Evolutionary conservation across 352 stramenopile species (phyloP).

Genomic region (Phytophthora pinifolia): DNA sequence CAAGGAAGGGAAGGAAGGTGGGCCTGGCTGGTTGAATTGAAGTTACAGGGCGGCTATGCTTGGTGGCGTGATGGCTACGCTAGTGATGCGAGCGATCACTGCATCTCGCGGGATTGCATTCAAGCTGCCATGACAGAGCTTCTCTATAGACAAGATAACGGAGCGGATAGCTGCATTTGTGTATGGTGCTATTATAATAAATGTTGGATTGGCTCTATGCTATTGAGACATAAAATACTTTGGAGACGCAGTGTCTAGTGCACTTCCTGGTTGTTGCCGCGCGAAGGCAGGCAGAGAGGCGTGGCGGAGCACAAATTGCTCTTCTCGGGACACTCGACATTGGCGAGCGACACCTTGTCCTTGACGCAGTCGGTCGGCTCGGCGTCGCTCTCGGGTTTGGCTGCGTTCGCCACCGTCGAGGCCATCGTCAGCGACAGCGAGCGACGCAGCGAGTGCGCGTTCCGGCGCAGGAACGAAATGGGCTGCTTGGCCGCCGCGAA

Average conservation of each 20-base stretch:
- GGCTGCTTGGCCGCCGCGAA: conserved; percentile 72
- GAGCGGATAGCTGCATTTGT: no score
- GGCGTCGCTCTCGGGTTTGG: conserved; percentile 38
- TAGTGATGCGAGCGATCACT: background rate
- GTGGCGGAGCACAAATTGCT: conserved; percentile 24
- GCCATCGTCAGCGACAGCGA: conserved; percentile 65
- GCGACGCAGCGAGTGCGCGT: conserved; percentile 61
- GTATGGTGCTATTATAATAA: no score
- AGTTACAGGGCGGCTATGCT: background rate
- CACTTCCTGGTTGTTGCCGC: conserved; percentile 33
- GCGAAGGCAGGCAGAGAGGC: conserved; percentile 23
- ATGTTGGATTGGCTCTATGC: conserved; percentile 16
- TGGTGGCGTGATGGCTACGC: conserved; percentile 5
- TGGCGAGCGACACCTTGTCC: conserved; percentile 62
- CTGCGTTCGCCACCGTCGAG: conserved; percentile 37
- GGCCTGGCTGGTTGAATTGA: conserved; percentile 1
- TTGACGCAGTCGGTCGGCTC: conserved; percentile 54
- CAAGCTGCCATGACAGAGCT: no score
- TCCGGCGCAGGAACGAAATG: conserved; percentile 67
- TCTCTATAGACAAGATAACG: no score
- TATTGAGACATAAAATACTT: conserved; percentile 32
- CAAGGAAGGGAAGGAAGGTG: background rate
- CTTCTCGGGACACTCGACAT: conserved; percentile 39
- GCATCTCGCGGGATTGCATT: no score
- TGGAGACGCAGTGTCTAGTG: conserved; percentile 20